Evolutionary conservation across 768 basidiomycete genomes (phyloP), one percentile per base, ranked within the genome.

Genomic region (Suillus weaverae): DNA sequence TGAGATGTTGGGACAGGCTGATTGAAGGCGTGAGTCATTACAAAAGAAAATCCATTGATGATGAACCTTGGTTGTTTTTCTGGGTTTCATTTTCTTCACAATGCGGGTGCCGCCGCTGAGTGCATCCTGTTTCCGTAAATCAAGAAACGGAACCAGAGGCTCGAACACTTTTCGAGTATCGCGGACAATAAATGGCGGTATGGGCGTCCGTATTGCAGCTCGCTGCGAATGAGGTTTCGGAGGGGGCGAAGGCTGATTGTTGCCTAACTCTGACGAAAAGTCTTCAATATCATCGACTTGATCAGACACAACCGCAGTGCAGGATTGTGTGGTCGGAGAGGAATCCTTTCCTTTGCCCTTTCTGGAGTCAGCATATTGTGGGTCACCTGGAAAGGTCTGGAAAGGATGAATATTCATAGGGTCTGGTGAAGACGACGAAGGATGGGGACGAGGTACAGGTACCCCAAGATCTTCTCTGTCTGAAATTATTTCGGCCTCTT

Each of bases 1-100:
- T n/a, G 53, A 54, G 53, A 43, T 5, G 32, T 33, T 14, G 56
- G n/a, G 41, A 18, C 22, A 30, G 43, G 20, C 64, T 64, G 32
- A 18, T 43, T 30, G 26, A 51, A 11, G 22, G 22, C 18, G 38
- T 53, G 20, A 62, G 46, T 63, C 18, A 7, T 39, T 20, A 32
- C 35, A 39, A 59, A 41, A 32, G 39, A 59, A 32, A 20, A 41
- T 1, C 3, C 26, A 32, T 20, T 30, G 39, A 59, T 13, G 20
- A 20, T 63, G 56, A 9, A 33, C 74, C 67, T 62, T 66, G 56
- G 76, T 72, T 71, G 69, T 62, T 38, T 46, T 57, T 53, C 68
- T 76, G 56, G 36, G 62, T 62, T 67, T 78, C 75, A 76, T 76
- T 56, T 5, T 66, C n/a, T 35, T 38, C 32, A 33, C 38, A 59